Conservation (phyloP, 768 basidiomycete species). For the Russula lepida region DNA sequence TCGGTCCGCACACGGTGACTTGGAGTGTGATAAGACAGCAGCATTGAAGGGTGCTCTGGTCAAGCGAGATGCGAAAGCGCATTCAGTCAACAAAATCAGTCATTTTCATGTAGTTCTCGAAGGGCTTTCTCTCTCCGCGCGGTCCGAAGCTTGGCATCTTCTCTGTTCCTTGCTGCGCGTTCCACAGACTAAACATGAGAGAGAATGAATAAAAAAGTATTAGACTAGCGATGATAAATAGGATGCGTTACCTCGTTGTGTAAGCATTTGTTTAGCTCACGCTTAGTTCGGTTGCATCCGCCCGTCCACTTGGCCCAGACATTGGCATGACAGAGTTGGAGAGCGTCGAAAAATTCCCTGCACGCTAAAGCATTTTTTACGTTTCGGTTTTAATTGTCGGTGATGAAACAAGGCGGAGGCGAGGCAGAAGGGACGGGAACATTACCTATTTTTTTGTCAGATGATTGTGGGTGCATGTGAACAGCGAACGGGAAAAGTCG, state of each 20-base stretch:
- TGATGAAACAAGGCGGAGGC: background rate
- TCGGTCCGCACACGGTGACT: no score
- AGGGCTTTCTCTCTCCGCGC: slow-evolving; percentile 48
- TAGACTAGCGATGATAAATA: background rate
- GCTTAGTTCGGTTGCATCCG: slow-evolving; percentile 60
- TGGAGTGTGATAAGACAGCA: no score
- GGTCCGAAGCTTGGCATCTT: slow-evolving; percentile 47
- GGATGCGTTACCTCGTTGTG: slow-evolving; percentile 52
- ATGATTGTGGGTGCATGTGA: slow-evolving; percentile 64
- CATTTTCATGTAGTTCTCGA: slow-evolving; percentile 49
- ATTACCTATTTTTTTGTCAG: slow-evolving; percentile 40
- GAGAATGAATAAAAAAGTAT: slow-evolving; percentile 2
- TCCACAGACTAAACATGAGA: slow-evolving; percentile 40
- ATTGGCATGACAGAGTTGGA: slow-evolving; percentile 59
- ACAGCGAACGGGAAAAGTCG: background rate
- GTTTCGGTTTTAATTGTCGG: background rate
- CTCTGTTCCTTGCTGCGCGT: slow-evolving; percentile 52
- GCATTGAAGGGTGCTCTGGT: no score
- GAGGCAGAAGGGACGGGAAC: slow-evolving; percentile 15
- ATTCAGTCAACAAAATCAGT: slow-evolving; percentile 20
- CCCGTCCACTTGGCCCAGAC: slow-evolving; percentile 60
- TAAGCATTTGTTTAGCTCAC: slow-evolving; percentile 60
- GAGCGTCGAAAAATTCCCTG: slow-evolving; percentile 68
- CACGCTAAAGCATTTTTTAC: slow-evolving; percentile 39
- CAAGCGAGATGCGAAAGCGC: no score